Conservation (phyloP, 257 asterid genomes). For the Rubia yunnanensis region DNA sequence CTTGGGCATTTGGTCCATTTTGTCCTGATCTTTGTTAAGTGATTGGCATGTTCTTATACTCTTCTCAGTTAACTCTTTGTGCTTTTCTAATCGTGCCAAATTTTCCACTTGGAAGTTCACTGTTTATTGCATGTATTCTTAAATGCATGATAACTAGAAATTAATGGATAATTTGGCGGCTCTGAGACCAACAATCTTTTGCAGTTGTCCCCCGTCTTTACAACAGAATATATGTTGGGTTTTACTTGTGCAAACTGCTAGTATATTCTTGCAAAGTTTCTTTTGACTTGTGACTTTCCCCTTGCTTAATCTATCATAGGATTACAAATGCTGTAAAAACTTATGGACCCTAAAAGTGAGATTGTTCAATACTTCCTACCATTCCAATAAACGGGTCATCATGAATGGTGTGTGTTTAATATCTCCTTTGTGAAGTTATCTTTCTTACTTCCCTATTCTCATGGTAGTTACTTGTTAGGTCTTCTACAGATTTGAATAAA, state of each 20-base stretch:
- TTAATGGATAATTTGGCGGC: conserved; percentile 87
- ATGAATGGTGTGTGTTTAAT: conserved; percentile 57
- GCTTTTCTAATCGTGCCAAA: not conserved
- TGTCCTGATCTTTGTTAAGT: not conserved
- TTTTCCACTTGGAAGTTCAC: not conserved
- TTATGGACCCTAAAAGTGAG: conserved; percentile 75
- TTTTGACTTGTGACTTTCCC: conserved; percentile 6
- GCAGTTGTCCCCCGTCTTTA: conserved; percentile 98
- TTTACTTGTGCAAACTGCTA: conserved; percentile 15
- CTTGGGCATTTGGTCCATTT: not conserved
- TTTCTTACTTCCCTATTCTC: not conserved
- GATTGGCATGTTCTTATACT: not conserved
- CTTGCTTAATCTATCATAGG: conserved; percentile 28
- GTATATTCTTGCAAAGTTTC: conserved; percentile 13
- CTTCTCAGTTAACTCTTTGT: not conserved
- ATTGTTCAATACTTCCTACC: conserved; percentile 82
- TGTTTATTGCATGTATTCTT: conserved; percentile 13
- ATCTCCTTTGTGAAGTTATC: conserved; percentile 6
- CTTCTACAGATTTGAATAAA: not conserved
- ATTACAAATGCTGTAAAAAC: conserved; percentile 73
- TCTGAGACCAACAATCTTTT: conserved; percentile 82
- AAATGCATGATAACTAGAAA: conserved; percentile 78
- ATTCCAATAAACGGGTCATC: conserved; percentile 81
- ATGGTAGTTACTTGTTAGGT: too few relatives aligned
- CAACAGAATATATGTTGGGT: conserved; percentile 98